Evolutionary conservation across 352 stramenopile genomes (phyloP).

Genomic region (Globisporangium alternatum): DNA sequence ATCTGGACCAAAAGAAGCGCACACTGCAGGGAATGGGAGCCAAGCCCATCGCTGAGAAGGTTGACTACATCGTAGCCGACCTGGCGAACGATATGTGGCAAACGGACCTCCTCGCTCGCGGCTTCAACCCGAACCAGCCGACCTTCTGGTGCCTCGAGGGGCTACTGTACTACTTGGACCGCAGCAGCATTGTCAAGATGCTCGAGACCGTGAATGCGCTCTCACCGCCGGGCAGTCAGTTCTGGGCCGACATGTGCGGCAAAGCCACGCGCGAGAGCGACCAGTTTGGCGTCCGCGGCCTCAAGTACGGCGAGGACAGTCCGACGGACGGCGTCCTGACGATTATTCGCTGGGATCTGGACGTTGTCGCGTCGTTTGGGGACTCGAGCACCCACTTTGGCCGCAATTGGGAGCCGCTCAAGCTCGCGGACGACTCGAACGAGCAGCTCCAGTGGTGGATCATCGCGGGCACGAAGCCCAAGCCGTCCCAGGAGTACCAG

Average conservation of each 20-base stretch:
- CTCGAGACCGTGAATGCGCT: constrained; percentile 19
- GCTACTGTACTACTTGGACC: constrained; percentile 21
- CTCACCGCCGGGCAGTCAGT: constrained; percentile 15
- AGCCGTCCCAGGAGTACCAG: not conserved
- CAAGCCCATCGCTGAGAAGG: constrained; percentile 4
- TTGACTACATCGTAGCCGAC: constrained; percentile 21
- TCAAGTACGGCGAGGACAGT: constrained; percentile 23
- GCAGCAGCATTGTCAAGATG: constrained; percentile 20
- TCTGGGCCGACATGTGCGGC: constrained; percentile 26
- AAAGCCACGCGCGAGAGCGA: constrained; percentile 3
- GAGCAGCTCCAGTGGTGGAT: constrained; percentile 15
- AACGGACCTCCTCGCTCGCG: not conserved
- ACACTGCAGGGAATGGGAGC: not conserved
- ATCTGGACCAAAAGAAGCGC: constrained; percentile 18
- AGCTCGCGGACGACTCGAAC: not conserved
- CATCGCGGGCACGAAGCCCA: constrained; percentile 16
- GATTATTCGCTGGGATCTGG: constrained; percentile 15
- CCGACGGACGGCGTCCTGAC: constrained; percentile 12
- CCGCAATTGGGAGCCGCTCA: constrained; percentile 17
- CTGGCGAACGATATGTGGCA: constrained; percentile 20
- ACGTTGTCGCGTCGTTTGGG: constrained; percentile 7
- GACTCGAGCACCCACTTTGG: constrained; percentile 15
- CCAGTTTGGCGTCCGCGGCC: not conserved
- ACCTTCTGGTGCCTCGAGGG: constrained; percentile 25
- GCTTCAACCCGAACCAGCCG: constrained; percentile 15